Conservation (phyloP, 148 eudicot genomes). For the Silene uniflora region DNA sequence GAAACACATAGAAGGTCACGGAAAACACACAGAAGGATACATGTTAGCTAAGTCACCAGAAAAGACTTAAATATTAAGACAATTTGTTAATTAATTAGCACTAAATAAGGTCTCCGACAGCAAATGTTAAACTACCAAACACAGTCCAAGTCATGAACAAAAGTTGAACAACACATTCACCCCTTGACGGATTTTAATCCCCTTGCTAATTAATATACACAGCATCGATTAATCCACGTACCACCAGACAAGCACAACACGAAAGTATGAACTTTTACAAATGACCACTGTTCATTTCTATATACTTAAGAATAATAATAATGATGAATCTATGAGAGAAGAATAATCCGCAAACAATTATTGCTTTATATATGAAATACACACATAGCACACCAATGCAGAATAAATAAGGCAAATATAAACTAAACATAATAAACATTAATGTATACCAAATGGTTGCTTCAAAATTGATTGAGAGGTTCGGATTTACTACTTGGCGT, state of each 20-base stretch:
- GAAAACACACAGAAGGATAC: too few species aligned
- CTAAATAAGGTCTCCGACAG: too few species aligned
- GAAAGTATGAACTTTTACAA: constrained; percentile 37
- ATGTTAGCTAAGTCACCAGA: too few species aligned
- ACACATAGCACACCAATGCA: constrained; percentile 55
- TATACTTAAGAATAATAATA: constrained; percentile 25
- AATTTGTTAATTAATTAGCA: too few species aligned
- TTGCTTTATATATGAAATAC: constrained; percentile 40
- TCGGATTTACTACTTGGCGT: constrained; percentile 42
- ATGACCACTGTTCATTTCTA: constrained; percentile 30
- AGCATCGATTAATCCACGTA: constrained; percentile 18
- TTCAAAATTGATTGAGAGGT: constrained; percentile 69
- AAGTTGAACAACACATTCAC: not conserved
- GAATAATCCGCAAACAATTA: constrained; percentile 39
- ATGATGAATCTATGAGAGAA: constrained; percentile 28
- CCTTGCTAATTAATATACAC: not conserved
- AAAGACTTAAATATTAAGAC: too few species aligned
- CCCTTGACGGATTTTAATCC: not conserved
- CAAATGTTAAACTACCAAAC: too few species aligned
- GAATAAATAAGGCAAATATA: constrained; percentile 24
- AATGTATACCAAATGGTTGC: constrained; percentile 33
- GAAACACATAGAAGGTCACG: too few species aligned
- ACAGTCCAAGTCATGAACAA: not conserved
- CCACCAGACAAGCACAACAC: constrained; percentile 28
- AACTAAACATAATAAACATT: constrained; percentile 24